A percentile compares a stretch with the other conserved stretches of the same genome.
Conservation (phyloP, 2,329 filamentous ascomycete genomes). For the Alternaria atra region DNA sequence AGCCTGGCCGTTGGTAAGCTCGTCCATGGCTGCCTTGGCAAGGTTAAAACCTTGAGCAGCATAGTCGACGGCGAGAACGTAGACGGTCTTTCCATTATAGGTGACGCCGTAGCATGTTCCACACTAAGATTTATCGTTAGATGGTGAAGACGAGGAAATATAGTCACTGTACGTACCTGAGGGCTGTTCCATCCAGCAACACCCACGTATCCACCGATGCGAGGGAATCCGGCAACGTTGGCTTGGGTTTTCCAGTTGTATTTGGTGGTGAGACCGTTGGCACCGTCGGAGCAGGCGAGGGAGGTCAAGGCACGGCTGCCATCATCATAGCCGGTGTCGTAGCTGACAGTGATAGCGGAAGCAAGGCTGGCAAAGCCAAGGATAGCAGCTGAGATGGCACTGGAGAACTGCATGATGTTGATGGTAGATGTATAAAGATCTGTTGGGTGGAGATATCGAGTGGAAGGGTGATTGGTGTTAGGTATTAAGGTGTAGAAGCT, state of each 20-base stretch:
- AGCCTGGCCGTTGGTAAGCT: conserved; percentile 59
- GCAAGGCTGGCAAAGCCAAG: conserved; percentile 42
- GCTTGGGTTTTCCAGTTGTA: conserved; percentile 65
- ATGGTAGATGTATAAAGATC: conserved; percentile 6
- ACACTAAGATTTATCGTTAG: conserved; percentile 50
- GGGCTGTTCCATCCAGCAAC: conserved; percentile 57
- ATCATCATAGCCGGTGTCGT: conserved; percentile 76
- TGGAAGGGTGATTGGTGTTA: conserved; percentile 10
- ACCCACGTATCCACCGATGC: conserved; percentile 60
- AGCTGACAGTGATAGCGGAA: conserved; percentile 66
- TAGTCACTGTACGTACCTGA: conserved; percentile 29
- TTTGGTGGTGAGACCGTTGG: conserved; percentile 70
- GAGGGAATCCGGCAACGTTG: conserved; percentile 57
- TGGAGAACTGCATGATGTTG: conserved; percentile 47
- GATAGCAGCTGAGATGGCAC: conserved; percentile 31
- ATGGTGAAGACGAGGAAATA: background rate
- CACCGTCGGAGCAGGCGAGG: conserved; percentile 73
- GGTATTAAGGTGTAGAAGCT: conserved; percentile 1
- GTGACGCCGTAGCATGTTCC: conserved; percentile 63
- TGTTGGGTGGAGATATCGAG: background rate
- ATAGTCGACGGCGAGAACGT: conserved; percentile 60
- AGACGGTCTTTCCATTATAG: conserved; percentile 59
- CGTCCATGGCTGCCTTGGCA: conserved; percentile 59
- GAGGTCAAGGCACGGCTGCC: conserved; percentile 61
- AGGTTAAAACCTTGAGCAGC: conserved; percentile 60